A percentile compares a stretch with the other conserved stretches of the same genome.
phyloP scores from a whole-genome alignment of 73 alveolate genomes.

The Symbiodinium natans region DNA sequence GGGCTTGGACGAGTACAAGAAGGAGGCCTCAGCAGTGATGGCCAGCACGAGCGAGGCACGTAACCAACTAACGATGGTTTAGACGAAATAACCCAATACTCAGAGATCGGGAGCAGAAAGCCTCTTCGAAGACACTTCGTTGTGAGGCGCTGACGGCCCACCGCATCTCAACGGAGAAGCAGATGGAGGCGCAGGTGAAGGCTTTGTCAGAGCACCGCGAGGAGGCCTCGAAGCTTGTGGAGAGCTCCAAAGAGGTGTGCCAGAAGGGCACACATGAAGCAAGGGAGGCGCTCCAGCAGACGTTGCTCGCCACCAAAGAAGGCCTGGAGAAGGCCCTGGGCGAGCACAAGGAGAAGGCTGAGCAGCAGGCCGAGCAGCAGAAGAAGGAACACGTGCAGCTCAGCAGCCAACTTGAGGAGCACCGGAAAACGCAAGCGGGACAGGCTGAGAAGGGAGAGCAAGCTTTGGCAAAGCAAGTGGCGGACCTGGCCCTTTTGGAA shows the following conservation, averaged over 20 bases:
- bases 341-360: background rate
- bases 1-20: slow-evolving; percentile 39
- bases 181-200: slow-evolving; percentile 36
- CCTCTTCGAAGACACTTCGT: background rate
- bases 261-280: background rate
- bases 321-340: slow-evolving; percentile 21
- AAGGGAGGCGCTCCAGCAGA: background rate
- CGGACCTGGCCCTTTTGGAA: no score
- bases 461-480: background rate
- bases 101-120: background rate
- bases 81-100: background rate
- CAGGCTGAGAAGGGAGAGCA: slow-evolving; percentile 1
- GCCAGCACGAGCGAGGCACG: slow-evolving; percentile 52
- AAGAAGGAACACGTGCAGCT: background rate
- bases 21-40: slow-evolving; percentile 44
- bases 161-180: background rate
- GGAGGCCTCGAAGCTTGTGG: slow-evolving; percentile 24
- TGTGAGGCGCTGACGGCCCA: slow-evolving; percentile 50
- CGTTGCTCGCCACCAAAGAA: background rate
- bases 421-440: slow-evolving; percentile 1
- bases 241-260: background rate
- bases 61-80: background rate
- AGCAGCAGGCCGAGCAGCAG: slow-evolving; percentile 21
- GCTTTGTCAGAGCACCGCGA: slow-evolving; percentile 13
- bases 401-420: background rate